Evolutionary conservation across 495 filamentous ascomycete genomes (phyloP), one percentile per base, ranked within the genome.

Genomic region (Penicillium canariense): DNA sequence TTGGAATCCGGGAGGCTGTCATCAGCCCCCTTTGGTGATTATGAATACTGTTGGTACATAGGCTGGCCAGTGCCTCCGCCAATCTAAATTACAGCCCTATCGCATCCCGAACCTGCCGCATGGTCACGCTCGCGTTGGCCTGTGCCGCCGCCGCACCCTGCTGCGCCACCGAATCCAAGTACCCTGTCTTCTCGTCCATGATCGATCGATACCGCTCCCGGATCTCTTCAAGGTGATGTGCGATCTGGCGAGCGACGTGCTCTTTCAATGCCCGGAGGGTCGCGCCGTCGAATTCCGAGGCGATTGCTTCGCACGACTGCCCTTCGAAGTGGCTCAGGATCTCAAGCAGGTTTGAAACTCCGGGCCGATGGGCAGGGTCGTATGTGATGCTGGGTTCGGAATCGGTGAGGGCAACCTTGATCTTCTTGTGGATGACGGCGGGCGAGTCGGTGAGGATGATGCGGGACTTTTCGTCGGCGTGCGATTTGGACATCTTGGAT

Each of bases 401-500:
- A 65, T 98, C 94, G 18, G 94, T 97, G n/a, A 91, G 64, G 26
- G 94, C 90, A 11, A 69, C 61, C 49, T 69, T 82, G 58, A 97
- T 72, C 67, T 95, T 96, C 36, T 67, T 66, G 3, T 66, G 55
- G 55, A 97, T 90, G 1, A 73, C 68, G 2, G 78, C 67, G 2
- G 77, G 63, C 1, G 75, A 63, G 54, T 96, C 87, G n/a, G 84
- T 91, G 49, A 98, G 80, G 14, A 93, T 73, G 57, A 98, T 94
- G 23, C 88, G 77, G 11, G 90, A 95, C 17, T 73, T 74, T n/a
- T 75, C 70, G 56, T 87, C 80, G 1, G 69, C 49, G 60, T 90
- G 81, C 3, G 91, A 96, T 70, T 98, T 98, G 42, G 90, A 95
- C 94, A 98, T 98, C 61, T 98, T 98, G 22, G 78, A 63, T 2